Conservation (phyloP, 78 protist species). For the Guillardia theta region DNA sequence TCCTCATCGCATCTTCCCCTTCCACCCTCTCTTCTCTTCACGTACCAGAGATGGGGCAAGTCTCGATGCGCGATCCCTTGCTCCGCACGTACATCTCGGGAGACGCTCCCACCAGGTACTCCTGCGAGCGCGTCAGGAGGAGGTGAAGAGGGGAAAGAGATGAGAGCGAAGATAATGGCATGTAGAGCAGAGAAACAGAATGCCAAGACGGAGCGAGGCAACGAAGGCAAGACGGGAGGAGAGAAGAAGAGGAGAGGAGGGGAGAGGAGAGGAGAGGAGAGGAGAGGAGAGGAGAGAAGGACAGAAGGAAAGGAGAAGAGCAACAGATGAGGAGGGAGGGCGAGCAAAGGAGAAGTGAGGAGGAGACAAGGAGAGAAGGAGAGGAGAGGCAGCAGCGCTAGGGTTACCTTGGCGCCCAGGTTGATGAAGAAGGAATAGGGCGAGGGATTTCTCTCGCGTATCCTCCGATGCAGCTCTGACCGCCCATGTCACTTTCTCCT, state of each 20-base stretch:
- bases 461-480: background rate
- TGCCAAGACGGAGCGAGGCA: background rate
- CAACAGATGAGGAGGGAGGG: background rate
- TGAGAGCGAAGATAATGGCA: background rate
- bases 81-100: slow-evolving; percentile 59
- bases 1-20: too few species aligned
- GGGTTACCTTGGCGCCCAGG: slow-evolving; percentile 39
- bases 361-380: background rate
- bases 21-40: background rate
- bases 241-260: background rate
- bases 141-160: background rate
- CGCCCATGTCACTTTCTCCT: too few species aligned
- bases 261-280: background rate
- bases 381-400: background rate
- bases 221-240: background rate
- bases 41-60: slow-evolving; percentile 53
- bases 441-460: slow-evolving; percentile 49
- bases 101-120: slow-evolving; percentile 53
- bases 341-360: background rate
- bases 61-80: background rate
- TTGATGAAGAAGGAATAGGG: slow-evolving; percentile 45
- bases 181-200: background rate
- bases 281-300: background rate
- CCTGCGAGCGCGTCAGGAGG: background rate
- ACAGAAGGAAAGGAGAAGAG: background rate